phyloP scores from a whole-genome alignment of 331 rosid species.

The Rosa hybrid region DNA sequence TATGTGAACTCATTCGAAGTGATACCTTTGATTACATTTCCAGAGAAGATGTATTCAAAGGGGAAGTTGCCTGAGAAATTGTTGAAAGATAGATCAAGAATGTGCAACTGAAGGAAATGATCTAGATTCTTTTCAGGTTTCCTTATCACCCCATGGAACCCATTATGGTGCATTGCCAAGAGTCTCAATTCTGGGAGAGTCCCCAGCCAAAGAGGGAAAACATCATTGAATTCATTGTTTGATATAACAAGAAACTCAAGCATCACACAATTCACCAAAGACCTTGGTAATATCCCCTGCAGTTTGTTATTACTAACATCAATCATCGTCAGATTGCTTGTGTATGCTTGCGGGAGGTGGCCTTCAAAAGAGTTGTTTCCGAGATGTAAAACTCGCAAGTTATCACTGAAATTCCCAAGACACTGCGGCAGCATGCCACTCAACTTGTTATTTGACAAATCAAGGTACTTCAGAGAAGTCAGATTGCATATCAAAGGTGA shows the following conservation, averaged over 20 bases:
- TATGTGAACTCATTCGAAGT: neutral
- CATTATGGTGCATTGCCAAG: neutral
- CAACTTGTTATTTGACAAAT: slow-evolving; percentile 1
- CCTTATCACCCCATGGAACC: neutral
- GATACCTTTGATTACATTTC: neutral
- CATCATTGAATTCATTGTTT: slow-evolving; percentile 2
- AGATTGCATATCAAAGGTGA: neutral
- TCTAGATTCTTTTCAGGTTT: neutral
- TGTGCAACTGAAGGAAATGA: neutral
- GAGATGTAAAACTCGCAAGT: neutral
- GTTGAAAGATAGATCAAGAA: slow-evolving; percentile 9
- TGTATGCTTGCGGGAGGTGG: neutral
- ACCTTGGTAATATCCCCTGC: slow-evolving; percentile 6
- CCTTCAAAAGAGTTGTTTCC: neutral
- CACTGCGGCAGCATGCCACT: neutral
- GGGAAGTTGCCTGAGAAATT: slow-evolving; percentile 10
- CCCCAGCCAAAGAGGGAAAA: slow-evolving; percentile 9
- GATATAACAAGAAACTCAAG: slow-evolving; percentile 8
- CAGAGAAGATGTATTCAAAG: slow-evolving; percentile 3
- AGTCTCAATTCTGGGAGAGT: neutral
- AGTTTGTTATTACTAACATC: slow-evolving; percentile 3
- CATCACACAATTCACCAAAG: slow-evolving; percentile 7
- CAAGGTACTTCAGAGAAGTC: neutral
- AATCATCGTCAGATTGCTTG: neutral
- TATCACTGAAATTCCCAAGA: neutral